Evolutionary conservation across 2,329 filamentous ascomycete species (phyloP).

Genomic region (Diplocarpon mali): DNA sequence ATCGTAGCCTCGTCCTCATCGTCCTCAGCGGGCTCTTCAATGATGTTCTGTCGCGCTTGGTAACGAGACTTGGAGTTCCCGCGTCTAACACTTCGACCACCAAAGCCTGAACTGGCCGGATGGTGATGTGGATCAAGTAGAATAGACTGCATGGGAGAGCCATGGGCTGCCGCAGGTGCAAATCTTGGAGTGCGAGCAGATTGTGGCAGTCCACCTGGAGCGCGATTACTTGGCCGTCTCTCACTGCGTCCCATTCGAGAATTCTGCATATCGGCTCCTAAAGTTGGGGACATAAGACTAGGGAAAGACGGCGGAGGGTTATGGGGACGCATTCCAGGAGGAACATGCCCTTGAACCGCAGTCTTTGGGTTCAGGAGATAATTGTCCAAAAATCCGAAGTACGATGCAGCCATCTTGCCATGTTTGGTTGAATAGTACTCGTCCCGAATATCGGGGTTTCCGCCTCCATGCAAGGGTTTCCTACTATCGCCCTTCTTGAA

Average conservation of each 20-base stretch:
- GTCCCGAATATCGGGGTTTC: slow-evolving; percentile 52
- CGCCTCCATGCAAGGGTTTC: slow-evolving; percentile 31
- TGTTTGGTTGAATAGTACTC: slow-evolving; percentile 95
- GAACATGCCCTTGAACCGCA: slow-evolving; percentile 49
- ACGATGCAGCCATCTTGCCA: slow-evolving; percentile 96
- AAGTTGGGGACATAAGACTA: slow-evolving; percentile 51
- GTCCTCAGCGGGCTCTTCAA: slow-evolving; percentile 44
- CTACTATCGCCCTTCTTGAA: slow-evolving; percentile 72
- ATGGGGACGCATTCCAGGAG: slow-evolving; percentile 42
- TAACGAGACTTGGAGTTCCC: slow-evolving; percentile 34
- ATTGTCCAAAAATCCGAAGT: slow-evolving; percentile 89
- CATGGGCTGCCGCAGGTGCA: slow-evolving; percentile 27
- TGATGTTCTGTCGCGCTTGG: slow-evolving; percentile 39
- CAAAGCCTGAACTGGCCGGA: slow-evolving; percentile 40
- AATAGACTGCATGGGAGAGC: slow-evolving; percentile 56
- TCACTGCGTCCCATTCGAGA: slow-evolving; percentile 39
- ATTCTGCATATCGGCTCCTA: slow-evolving; percentile 43
- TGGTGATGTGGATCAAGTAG: slow-evolving; percentile 69
- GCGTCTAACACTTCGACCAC: slow-evolving; percentile 36
- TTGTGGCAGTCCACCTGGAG: slow-evolving; percentile 27
- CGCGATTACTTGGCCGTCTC: slow-evolving; percentile 31
- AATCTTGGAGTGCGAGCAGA: slow-evolving; percentile 33
- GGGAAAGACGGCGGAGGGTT: slow-evolving; percentile 69
- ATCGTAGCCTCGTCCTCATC: slow-evolving; percentile 29
- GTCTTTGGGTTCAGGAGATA: slow-evolving; percentile 69